Percentiles rank a stretch among this genome's conserved stretches.
These are phyloP conservation scores for Rubia yunnanensis DNA, from an alignment of 257 asterid genomes.

Conservation along the genomic window DNA sequence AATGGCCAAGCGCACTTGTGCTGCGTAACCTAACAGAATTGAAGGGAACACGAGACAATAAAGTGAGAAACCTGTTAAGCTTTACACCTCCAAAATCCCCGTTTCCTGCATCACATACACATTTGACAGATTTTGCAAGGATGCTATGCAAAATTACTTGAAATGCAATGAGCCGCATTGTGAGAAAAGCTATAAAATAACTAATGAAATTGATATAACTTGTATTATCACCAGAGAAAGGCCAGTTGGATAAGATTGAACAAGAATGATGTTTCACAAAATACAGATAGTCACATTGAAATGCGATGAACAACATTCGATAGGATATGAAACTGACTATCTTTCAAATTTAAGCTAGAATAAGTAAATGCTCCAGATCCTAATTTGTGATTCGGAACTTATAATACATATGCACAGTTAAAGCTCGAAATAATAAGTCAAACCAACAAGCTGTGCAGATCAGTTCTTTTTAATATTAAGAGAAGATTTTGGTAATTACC, in stretches of 20 bases:
- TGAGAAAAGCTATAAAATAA: neutral
- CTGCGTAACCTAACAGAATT: slow-evolving; percentile 63
- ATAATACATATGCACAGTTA: too few species aligned
- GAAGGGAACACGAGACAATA: slow-evolving; percentile 13
- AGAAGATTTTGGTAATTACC: slow-evolving; percentile 28
- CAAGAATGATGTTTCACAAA: neutral
- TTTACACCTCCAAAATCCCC: neutral
- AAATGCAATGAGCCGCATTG: neutral
- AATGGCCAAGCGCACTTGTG: slow-evolving; percentile 98
- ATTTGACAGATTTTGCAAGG: neutral
- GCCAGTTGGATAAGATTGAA: neutral
- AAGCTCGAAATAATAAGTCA: neutral
- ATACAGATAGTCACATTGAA: neutral
- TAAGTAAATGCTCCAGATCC: neutral
- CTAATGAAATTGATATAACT: neutral
- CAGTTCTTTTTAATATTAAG: slow-evolving; percentile 16
- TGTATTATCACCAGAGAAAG: neutral
- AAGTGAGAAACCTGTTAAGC: neutral
- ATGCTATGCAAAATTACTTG: neutral
- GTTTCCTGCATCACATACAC: neutral
- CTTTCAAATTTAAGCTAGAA: neutral
- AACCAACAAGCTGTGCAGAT: slow-evolving; percentile 4
- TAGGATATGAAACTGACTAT: slow-evolving; percentile 1
- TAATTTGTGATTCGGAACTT: neutral
- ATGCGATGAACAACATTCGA: neutral